Percentiles rank a stretch among this genome's conserved stretches.
Conservation (phyloP, 2,329 filamentous ascomycete species). For the Cercospora berteroae region DNA sequence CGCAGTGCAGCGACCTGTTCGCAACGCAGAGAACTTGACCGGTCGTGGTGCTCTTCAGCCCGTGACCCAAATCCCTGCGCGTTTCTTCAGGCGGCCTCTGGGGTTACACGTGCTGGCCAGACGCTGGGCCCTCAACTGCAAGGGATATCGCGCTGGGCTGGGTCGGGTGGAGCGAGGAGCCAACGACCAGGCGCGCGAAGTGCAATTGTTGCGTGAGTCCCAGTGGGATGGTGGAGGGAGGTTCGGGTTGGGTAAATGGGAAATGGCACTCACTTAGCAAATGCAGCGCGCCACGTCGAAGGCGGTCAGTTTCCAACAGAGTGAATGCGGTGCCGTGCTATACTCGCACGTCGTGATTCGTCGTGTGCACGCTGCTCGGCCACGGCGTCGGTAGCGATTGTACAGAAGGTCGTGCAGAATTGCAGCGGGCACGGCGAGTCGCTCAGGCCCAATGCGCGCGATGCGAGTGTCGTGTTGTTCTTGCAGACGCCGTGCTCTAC, state of each 20-base stretch:
- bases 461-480: constrained; percentile 2
- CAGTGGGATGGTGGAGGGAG: constrained; percentile 13
- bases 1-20: neutral
- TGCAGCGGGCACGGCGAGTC: neutral
- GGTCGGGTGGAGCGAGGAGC: constrained; percentile 8
- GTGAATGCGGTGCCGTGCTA: constrained; percentile 14
- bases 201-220: constrained; percentile 16
- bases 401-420: neutral
- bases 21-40: neutral
- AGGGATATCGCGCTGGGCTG: constrained; percentile 19
- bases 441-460: neutral
- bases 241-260: constrained; percentile 12
- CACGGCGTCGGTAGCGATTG: constrained; percentile 25
- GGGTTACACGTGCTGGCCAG: constrained; percentile 23
- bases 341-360: constrained; percentile 22
- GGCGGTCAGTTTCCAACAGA: constrained; percentile 27
- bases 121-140: constrained; percentile 16
- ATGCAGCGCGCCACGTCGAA: constrained; percentile 9
- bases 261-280: constrained; percentile 20
- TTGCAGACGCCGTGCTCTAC: neutral
- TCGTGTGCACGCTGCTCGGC: constrained; percentile 18
- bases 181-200: constrained; percentile 19
- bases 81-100: constrained; percentile 10
- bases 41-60: neutral
- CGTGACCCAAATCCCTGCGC: constrained; percentile 9